phyloP scores from a whole-genome alignment of 495 filamentous ascomycete genomes.

The Aspergillus ellipticus region DNA sequence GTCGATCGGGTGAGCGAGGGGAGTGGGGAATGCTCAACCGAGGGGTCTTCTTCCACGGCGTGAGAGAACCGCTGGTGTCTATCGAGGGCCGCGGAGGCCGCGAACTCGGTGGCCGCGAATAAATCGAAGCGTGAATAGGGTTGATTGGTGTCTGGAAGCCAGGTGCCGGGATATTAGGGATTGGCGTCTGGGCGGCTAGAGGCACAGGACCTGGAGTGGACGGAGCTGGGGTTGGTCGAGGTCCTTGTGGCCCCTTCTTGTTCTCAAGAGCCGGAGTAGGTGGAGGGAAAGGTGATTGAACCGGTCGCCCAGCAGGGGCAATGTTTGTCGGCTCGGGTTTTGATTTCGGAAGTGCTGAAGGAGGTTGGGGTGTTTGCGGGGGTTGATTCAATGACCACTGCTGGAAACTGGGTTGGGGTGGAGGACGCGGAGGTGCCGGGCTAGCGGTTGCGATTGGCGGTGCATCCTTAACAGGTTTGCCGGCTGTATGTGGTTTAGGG shows the following conservation, averaged over 20 bases:
- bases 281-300: constrained; percentile 15
- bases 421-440: constrained; percentile 20
- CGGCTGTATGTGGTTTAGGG: constrained; percentile 8
- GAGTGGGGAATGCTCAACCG: constrained; percentile 36
- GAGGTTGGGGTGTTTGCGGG: constrained; percentile 34
- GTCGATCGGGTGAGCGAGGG: constrained; percentile 44
- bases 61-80: constrained; percentile 42
- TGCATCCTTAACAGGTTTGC: constrained; percentile 17
- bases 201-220: constrained; percentile 29
- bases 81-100: constrained; percentile 40
- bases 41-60: constrained; percentile 47
- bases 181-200: constrained; percentile 22
- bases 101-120: constrained; percentile 24
- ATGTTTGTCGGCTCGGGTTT: constrained; percentile 8
- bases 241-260: constrained; percentile 11
- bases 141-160: constrained; percentile 31
- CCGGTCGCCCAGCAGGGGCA: constrained; percentile 18
- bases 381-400: constrained; percentile 40
- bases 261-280: constrained; percentile 10
- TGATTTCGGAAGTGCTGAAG: constrained; percentile 7
- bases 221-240: constrained; percentile 21
- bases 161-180: constrained; percentile 19
- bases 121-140: constrained; percentile 21
- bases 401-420: constrained; percentile 36
- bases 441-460: constrained; percentile 9